Percentiles rank a stretch among this genome's conserved stretches.
Evolutionary conservation across 225 moss, liverwort and hornwort genomes (phyloP).

Genomic region (Antitrichia curtipendula): DNA sequence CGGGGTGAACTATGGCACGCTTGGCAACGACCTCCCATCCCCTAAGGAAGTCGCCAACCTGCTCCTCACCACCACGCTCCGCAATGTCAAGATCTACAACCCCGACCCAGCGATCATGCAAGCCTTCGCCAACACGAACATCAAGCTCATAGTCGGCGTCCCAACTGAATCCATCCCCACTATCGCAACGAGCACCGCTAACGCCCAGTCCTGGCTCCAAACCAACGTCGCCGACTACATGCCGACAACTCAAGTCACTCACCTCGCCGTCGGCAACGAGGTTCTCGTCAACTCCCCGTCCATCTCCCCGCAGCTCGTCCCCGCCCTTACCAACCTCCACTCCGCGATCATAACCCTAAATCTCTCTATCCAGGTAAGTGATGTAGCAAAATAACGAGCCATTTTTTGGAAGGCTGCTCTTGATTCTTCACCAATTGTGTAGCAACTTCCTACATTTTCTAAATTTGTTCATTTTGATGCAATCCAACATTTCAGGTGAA

Average conservation of each 20-base stretch:
- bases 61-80: constrained; percentile 28
- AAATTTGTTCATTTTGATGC: not conserved
- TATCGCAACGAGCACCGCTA: constrained; percentile 15
- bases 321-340: constrained; percentile 54
- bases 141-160: constrained; percentile 37
- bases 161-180: constrained; percentile 32
- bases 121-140: constrained; percentile 39
- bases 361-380: constrained; percentile 1
- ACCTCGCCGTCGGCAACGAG: constrained; percentile 55
- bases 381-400: not conserved
- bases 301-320: constrained; percentile 16
- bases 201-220: constrained; percentile 53
- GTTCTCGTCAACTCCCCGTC: constrained; percentile 30
- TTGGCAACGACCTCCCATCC: constrained; percentile 44
- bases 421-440: no score
- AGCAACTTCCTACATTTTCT: not conserved
- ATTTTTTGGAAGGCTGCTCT: not conserved
- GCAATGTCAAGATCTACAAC: constrained; percentile 52
- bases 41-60: constrained; percentile 34
- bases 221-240: constrained; percentile 39
- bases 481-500: not conserved
- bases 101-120: constrained; percentile 34
- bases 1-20: constrained; percentile 55
- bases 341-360: constrained; percentile 39
- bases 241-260: constrained; percentile 29